A percentile compares a stretch with the other conserved stretches of the same genome.
phyloP scores from a whole-genome alignment of 2,329 filamentous ascomycete genomes.

The Aspergillus bombycis region DNA sequence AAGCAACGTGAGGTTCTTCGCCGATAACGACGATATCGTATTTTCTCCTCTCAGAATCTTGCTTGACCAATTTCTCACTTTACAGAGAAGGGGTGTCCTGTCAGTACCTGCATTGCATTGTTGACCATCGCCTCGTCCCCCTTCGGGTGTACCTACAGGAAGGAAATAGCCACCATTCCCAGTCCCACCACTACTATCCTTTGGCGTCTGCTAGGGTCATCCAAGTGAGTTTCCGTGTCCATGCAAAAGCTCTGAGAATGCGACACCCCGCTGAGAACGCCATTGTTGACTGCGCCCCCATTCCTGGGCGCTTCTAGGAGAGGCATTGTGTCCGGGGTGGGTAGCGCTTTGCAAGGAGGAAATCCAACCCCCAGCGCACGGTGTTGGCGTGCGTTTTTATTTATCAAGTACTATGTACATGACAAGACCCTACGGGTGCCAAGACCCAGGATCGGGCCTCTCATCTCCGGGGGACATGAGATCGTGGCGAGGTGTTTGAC shows the following conservation, averaged over 20 bases:
- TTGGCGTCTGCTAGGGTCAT: constrained; percentile 47
- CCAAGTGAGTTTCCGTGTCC: constrained; percentile 3
- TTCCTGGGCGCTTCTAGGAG: constrained; percentile 32
- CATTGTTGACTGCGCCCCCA: constrained; percentile 28
- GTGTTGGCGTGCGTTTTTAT: background rate
- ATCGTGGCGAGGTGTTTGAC: background rate
- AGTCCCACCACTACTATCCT: constrained; percentile 81
- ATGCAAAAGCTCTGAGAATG: constrained; percentile 10
- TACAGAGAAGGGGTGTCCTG: background rate
- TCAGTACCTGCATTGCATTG: background rate
- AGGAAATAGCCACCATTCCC: constrained; percentile 89
- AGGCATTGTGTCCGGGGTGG: constrained; percentile 28
- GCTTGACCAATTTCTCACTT: constrained; percentile 86
- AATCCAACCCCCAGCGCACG: background rate
- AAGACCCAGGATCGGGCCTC: background rate
- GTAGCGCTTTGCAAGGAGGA: background rate
- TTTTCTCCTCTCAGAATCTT: constrained; percentile 73
- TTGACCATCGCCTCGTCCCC: background rate
- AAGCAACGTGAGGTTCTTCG: constrained; percentile 84
- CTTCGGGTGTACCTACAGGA: constrained; percentile 67
- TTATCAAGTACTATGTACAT: background rate
- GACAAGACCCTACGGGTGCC: background rate
- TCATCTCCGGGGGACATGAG: constrained; percentile 2
- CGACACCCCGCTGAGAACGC: constrained; percentile 16
- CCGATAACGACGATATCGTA: constrained; percentile 85